Evolutionary conservation across 2,329 filamentous ascomycete species (phyloP), one percentile per base, ranked within the genome.

Genomic region (Fusarium neocosmosporiellum): DNA sequence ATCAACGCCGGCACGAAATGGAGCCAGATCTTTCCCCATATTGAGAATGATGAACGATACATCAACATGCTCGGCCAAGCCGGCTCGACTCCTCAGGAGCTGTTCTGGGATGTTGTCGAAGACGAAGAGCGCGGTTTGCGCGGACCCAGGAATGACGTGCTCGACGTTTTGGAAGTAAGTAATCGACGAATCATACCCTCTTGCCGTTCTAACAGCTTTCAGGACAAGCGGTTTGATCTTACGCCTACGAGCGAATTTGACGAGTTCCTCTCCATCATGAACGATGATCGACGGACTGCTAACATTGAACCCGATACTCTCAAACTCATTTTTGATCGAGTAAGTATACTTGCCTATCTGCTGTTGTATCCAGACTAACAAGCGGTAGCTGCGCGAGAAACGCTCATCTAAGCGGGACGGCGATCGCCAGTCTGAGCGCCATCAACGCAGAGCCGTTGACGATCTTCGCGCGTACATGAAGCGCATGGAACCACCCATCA

Each of bases 61-160:
- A 88, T 87, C 76, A 91, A 90, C 72, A 94, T 98, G 87, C 88
- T 95, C 67, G 95, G 95, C 59, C 94, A 97, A 79, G 84, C 89
- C 66, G 95, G 96, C 64, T 98, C 95, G 6, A 93, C 90, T 6
- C 94, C 96, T 16, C 88, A 98, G 73, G 95, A 98, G 78, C 86
- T 99, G 8, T 98, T 99, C 85, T 98, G 96, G 94, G 96, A 99
- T 80, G 86, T 95, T 55, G 88, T 98, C 29, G 96, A 98, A 81
- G 95, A 98, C 81, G 95, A 98, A 81, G 96, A 99, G 79, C 91
- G 93, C 66, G 91, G 92, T n/a, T 86, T 98, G 55, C 92, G 95
- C 69, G 91, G 90, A 58, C 92, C 92, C 57, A 89, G 94, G 69
- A 97, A 96, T 79, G 91, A 95, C 79, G 93, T 97, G 41, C 86